Base-by-base conservation (phyloP, 768 basidiomycete species). In the Podaxis sp. region DNA sequence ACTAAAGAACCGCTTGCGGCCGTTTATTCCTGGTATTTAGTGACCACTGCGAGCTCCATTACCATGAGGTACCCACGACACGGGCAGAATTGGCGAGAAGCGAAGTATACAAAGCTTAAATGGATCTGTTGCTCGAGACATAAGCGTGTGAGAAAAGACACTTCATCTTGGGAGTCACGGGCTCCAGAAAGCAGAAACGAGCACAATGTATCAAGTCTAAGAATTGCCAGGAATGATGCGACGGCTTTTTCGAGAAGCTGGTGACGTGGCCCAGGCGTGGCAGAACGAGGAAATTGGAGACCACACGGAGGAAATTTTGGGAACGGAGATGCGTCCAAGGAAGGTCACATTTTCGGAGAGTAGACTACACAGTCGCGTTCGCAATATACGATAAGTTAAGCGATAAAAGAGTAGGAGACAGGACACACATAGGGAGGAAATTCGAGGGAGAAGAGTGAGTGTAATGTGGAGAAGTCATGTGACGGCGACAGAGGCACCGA, bases 231-330 rank as follows among this genome's bases (percentile, higher is more conserved):
- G 33, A 43, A 13, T 61, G 51, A 46, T 58, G 27, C 36, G 40
- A 12, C 19, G 24, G 12, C 8, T 9, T 40, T 29, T 29, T 9
- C 24, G 13, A 22, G 24, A 53, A 46, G 13, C 12, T 33, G 38
- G 40, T 61, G 59, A 61, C 59, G 59, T 61, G 59, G 59, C 49
- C 40, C 24, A 7, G 22, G 49, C 59, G 52, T 61, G 59, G 59
- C 59, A 59, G 17, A 40, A 40, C 2, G 12, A 27, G 17, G 15
- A n/a, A 25, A 8, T 3, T 9, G 6, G 19, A 58, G 33, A 24
- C 7, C 13, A 25, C 19, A 15, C 27, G 6, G 57, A 12, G 19
- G 12, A n/a, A n/a, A 12, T 57, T 22, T 43, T 43, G 3, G 33
- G 4, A 6, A 27, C 1, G 13, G n/a, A 36, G 43, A 47, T 19